Evolutionary conservation across 768 basidiomycete genomes (phyloP).

Genomic region (Amanita exitialis): DNA sequence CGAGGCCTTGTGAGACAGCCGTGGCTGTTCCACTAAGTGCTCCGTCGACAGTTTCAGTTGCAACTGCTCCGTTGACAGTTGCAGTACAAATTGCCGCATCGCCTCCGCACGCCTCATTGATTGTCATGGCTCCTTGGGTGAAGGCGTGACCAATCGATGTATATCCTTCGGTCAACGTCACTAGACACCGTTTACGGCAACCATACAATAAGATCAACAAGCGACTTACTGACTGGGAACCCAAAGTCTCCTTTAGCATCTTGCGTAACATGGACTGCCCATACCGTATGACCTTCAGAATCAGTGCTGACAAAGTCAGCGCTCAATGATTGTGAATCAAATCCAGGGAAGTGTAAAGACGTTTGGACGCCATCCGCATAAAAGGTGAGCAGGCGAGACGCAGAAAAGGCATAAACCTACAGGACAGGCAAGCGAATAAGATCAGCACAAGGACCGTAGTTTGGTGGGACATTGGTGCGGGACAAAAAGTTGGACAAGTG

Average conservation of each 20-base stretch:
- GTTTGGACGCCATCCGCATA: background rate
- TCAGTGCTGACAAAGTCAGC: conserved; percentile 3
- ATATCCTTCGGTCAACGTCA: conserved; percentile 1
- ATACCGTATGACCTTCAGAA: background rate
- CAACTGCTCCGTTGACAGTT: background rate
- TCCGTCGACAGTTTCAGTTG: background rate
- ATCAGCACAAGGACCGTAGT: background rate
- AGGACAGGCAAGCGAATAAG: background rate
- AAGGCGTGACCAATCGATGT: background rate
- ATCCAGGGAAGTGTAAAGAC: background rate
- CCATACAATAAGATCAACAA: background rate
- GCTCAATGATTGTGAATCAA: background rate
- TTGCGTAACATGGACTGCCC: background rate
- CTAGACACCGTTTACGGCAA: background rate
- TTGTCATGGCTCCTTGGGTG: background rate
- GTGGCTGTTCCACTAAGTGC: background rate
- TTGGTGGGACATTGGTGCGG: background rate
- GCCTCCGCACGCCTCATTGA: no score
- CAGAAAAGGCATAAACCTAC: background rate
- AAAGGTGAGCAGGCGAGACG: background rate
- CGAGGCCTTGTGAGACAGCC: background rate
- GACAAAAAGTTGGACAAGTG: background rate
- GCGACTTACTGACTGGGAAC: background rate
- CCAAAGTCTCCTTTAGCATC: background rate
- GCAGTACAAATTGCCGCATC: background rate